These are phyloP conservation scores for Talaromyces liani DNA, from an alignment of 495 filamentous ascomycete genomes.

Conservation along the genomic window DNA sequence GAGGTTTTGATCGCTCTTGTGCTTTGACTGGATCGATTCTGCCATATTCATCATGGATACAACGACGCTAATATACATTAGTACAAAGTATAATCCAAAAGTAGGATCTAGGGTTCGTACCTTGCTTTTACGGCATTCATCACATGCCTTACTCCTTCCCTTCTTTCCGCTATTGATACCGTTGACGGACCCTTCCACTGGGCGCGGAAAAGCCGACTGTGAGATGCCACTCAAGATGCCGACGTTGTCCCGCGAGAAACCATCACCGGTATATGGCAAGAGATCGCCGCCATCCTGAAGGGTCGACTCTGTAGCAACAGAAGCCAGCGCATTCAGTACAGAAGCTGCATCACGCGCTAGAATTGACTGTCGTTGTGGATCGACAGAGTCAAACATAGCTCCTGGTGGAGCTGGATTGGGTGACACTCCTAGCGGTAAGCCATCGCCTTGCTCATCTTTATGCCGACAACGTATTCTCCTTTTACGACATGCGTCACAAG, in stretches of 20 bases:
- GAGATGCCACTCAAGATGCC: constrained; percentile 5
- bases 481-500: constrained; percentile 48
- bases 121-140: constrained; percentile 63
- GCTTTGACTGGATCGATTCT: constrained; percentile 57
- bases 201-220: constrained; percentile 17
- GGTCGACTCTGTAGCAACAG: constrained; percentile 31
- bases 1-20: constrained; percentile 50
- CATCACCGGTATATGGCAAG: neutral
- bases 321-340: constrained; percentile 36
- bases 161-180: constrained; percentile 35
- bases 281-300: neutral
- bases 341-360: constrained; percentile 39
- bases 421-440: neutral
- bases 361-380: constrained; percentile 25
- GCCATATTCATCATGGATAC: constrained; percentile 59
- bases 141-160: constrained; percentile 55
- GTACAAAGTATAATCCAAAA: constrained; percentile 1
- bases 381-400: constrained; percentile 24
- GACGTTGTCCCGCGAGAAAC: constrained; percentile 9
- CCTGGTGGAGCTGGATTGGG: constrained; percentile 16
- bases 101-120: constrained; percentile 27
- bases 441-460: constrained; percentile 38
- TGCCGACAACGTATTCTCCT: constrained; percentile 48
- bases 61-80: constrained; percentile 47
- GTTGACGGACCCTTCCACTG: constrained; percentile 26